Conservation (phyloP, 495 filamentous ascomycete species). For the Penicillium roqueforti region DNA sequence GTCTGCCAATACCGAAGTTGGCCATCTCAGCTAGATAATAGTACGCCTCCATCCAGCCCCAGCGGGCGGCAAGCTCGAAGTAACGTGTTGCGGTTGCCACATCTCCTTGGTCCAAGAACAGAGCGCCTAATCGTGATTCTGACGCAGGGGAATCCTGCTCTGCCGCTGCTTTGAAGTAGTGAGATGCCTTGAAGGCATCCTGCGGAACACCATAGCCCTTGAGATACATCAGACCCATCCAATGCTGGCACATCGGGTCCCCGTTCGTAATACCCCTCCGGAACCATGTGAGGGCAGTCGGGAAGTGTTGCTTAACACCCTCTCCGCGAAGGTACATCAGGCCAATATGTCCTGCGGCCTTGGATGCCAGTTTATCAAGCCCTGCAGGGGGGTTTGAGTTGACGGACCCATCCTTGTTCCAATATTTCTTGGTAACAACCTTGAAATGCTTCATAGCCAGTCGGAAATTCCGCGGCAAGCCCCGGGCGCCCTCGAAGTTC, state of each 20-base stretch:
- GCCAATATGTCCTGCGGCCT: slow-evolving; percentile 86
- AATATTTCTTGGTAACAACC: slow-evolving; percentile 77
- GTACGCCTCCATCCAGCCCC: slow-evolving; percentile 85
- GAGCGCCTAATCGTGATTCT: slow-evolving; percentile 74
- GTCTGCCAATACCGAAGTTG: slow-evolving; percentile 73
- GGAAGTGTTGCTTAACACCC: slow-evolving; percentile 74
- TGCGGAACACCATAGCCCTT: slow-evolving; percentile 75
- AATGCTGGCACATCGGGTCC: slow-evolving; percentile 82
- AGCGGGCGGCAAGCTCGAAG: slow-evolving; percentile 88
- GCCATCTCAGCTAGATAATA: slow-evolving; percentile 94
- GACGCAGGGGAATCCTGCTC: slow-evolving; percentile 81
- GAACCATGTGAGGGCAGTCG: slow-evolving; percentile 80
- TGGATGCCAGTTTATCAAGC: slow-evolving; percentile 82
- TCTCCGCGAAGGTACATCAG: slow-evolving; percentile 92
- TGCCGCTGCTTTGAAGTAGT: slow-evolving; percentile 77
- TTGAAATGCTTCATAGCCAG: slow-evolving; percentile 80
- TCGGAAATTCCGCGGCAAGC: slow-evolving; percentile 65
- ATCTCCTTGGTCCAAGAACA: slow-evolving; percentile 90
- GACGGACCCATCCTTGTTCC: slow-evolving; percentile 69
- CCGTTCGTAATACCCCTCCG: slow-evolving; percentile 71
- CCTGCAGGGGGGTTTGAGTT: slow-evolving; percentile 46
- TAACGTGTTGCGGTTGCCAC: slow-evolving; percentile 71
- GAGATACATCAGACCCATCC: slow-evolving; percentile 81
- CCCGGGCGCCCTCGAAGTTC: slow-evolving; percentile 83
- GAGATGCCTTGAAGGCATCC: slow-evolving; percentile 68